Conservation (phyloP, 768 basidiomycete species). For the Mycena belliarum region DNA sequence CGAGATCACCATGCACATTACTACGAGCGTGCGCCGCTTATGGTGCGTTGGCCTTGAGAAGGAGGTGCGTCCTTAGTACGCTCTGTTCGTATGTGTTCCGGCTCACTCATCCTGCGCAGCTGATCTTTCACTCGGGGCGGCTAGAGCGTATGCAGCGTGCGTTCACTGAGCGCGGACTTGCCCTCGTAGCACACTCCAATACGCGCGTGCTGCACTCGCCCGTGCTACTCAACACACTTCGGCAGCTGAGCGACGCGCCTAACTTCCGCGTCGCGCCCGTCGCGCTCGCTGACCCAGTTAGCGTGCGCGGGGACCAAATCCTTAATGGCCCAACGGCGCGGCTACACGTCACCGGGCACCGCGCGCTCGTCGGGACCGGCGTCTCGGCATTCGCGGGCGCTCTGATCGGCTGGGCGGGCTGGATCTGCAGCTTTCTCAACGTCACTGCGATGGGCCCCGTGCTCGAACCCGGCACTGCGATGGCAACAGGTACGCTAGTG, state of each 20-base stretch:
- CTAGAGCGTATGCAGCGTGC: constrained; percentile 49
- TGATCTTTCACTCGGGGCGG: constrained; percentile 65
- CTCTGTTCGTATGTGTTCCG: background rate
- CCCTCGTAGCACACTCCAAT: constrained; percentile 40
- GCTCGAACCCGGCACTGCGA: constrained; percentile 56
- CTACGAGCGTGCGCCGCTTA: constrained; percentile 35
- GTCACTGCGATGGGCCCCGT: constrained; percentile 39
- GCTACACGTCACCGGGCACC: constrained; percentile 68
- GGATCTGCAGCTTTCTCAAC: constrained; percentile 53
- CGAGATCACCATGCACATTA: constrained; percentile 43
- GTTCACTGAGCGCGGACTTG: constrained; percentile 41
- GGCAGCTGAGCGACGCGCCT: constrained; percentile 52
- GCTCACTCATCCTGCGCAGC: constrained; percentile 36
- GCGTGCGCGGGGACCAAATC: constrained; percentile 53
- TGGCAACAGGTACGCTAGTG: constrained; percentile 59
- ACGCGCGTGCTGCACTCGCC: constrained; percentile 47
- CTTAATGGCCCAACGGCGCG: constrained; percentile 53
- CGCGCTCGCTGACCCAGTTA: constrained; percentile 53
- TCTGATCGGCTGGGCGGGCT: constrained; percentile 61
- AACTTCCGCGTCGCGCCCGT: constrained; percentile 43
- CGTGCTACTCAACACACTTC: constrained; percentile 58
- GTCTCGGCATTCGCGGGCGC: constrained; percentile 50
- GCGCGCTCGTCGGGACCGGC: constrained; percentile 50
- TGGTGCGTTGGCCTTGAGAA: constrained; percentile 53
- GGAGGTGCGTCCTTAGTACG: constrained; percentile 37